Base-by-base conservation (phyloP, 2,329 filamentous ascomycete species). In the Pseudocercospora fuligena region DNA sequence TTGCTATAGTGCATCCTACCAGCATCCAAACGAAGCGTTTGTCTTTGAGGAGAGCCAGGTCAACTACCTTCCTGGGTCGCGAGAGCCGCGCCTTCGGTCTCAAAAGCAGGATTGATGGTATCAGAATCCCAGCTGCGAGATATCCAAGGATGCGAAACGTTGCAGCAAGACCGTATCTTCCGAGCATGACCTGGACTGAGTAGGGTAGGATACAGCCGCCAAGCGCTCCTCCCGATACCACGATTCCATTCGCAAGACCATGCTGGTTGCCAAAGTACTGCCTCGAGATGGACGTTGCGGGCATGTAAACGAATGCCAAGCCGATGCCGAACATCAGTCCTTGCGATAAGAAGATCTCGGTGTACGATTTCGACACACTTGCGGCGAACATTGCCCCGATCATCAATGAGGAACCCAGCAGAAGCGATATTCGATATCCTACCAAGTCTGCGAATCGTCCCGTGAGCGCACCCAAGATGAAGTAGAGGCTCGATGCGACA, bases 371-470 rank as follows among this genome's bases (percentile, higher is more conserved):
- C 3, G 58, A 25, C 9, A 65, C 31, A 33, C 62, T 64, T 12
- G 62, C 56, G 8, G 40, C 56, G 19, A 60, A 64, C 40, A 64
- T 33, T 9, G 56, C 46, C 11, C 40, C 62, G 4, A 53, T 33
- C 62, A 60, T 60, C n/a, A 54, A 46, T 4, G 23, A 19, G 12
- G 56, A 56, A 12, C 62, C 54, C 5, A 64, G 27, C 2, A 60
- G 16, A 19, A 60, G 46, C n/a, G 62, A 60, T 3, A 29, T 23
- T 6, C 62, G 40, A 40, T 60, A 64, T 27, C 62, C 62, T 7
- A 57, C 11, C n/a, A 64, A 16, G 27, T 64, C 62, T 23, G 62
- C 62, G 51, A 64, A 64, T n/a, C 61, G 51, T 12, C 53, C 61
- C 5, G 53, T 58, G 51, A 64, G 47, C 31, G 61, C 53, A 6